Evolutionary conservation across 306 rosid genomes (phyloP), one percentile per base, ranked within the genome.

Genomic region (Sicyos baderoa): DNA sequence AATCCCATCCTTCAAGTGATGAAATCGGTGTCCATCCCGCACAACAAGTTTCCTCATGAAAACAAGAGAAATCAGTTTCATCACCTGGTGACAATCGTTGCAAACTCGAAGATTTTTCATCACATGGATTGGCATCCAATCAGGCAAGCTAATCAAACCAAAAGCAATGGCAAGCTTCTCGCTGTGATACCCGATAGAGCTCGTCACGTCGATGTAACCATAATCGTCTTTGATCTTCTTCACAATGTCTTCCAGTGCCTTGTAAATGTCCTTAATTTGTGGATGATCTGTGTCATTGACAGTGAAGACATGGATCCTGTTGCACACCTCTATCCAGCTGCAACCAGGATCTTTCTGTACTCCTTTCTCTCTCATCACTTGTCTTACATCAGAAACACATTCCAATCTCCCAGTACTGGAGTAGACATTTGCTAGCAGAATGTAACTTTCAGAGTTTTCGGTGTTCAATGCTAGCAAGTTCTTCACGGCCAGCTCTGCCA

Each of bases 321-420:
- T 83, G 77, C 76, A 74, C 63, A 82, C 76, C 79, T 85, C 87
- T 72, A 85, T 83, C 89, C 89, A 85, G 64, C 89, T 85, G 75
- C 89, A 83, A 15, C 89, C 85, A 17, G 84, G 85, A 76, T 51
- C 79, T 56, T 80, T 85, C 54, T 58, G 78, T 47, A 85, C 81
- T 72, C 85, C 85, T 79, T 79, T 85, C 12, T 21, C 74, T 76
- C 77, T 85, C 77, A 83, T 82, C 54, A 83, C 35, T 57, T 70
- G 81, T 75, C 89, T 80, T 68, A 85, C 78, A 76, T 78, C 63
- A 50, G 81, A 80, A 66, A 85, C 84, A 70, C 79, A 60, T 75
- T 85, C 82, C 48, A 82, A 47, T 54, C 80, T 83, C 27, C 87
- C 87, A 48, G 78, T 72, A 42, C 79, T 80, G 0, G 80, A 54